A percentile compares a stretch with the other conserved stretches of the same genome.
phyloP scores from a whole-genome alignment of 768 basidiomycete species.

The Roridomyces roridus region DNA sequence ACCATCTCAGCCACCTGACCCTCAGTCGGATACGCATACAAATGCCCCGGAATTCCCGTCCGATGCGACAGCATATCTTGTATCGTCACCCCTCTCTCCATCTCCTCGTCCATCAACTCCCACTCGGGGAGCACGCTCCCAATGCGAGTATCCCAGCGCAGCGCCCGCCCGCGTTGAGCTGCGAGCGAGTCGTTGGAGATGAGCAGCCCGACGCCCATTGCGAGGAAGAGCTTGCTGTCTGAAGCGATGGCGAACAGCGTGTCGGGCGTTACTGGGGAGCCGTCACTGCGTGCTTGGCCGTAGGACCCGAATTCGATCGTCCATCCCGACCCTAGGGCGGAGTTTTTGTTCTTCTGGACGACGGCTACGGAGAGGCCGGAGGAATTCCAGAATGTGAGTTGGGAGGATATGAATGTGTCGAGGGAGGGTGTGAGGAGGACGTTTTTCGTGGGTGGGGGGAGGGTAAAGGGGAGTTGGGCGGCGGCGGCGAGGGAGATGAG shows the following conservation, averaged over 20 bases:
- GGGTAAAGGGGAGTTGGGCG: background rate
- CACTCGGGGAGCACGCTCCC: constrained; percentile 46
- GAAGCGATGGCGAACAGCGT: constrained; percentile 53
- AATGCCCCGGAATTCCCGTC: constrained; percentile 52
- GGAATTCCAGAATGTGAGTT: constrained; percentile 40
- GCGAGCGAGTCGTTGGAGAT: constrained; percentile 43
- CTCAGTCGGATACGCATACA: constrained; percentile 34
- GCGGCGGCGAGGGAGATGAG: too few species aligned
- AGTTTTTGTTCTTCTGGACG: constrained; percentile 36
- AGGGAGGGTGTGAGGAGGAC: background rate
- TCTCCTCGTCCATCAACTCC: constrained; percentile 45
- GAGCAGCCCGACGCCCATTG: constrained; percentile 45
- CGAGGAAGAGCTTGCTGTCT: constrained; percentile 49
- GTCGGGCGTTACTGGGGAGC: constrained; percentile 45
- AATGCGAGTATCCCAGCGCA: constrained; percentile 46
- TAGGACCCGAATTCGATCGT: constrained; percentile 44
- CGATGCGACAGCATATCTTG: constrained; percentile 51
- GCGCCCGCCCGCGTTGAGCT: constrained; percentile 32
- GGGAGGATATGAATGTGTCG: background rate
- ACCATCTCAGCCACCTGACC: constrained; percentile 46
- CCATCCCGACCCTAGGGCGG: constrained; percentile 27
- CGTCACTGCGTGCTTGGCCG: constrained; percentile 40
- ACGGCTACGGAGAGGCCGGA: constrained; percentile 46
- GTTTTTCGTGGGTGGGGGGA: background rate
- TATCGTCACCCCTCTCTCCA: constrained; percentile 38